A percentile compares a stretch with the other conserved stretches of the same genome.
phyloP scores from a whole-genome alignment of 2,329 filamentous ascomycete species.

The Fusarium sp. region DNA sequence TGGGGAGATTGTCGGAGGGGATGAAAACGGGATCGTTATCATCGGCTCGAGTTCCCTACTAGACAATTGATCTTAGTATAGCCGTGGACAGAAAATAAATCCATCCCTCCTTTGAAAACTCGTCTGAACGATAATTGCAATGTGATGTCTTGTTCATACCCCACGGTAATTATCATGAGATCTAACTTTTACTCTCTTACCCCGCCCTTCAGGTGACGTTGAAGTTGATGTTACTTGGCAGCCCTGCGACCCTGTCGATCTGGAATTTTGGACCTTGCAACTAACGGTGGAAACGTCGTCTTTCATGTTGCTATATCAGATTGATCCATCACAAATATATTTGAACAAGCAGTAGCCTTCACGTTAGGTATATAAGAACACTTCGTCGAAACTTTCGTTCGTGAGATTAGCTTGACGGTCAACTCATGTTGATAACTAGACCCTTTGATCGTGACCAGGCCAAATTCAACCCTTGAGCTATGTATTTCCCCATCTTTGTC shows the following conservation, averaged over 20 bases:
- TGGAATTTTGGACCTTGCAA: neutral
- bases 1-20: conserved; percentile 47
- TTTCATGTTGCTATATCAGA: neutral
- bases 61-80: conserved; percentile 46
- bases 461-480: conserved; percentile 2
- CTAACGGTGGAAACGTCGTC: neutral
- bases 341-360: neutral
- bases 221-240: conserved; percentile 4
- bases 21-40: conserved; percentile 42
- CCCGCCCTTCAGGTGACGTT: conserved; percentile 4
- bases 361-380: neutral
- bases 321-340: neutral
- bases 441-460: conserved; percentile 1
- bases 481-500: neutral
- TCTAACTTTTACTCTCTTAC: neutral
- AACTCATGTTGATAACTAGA: conserved; percentile 1
- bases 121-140: neutral
- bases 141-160: neutral
- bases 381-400: conserved; percentile 3
- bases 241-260: neutral
- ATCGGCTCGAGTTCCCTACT: conserved; percentile 43
- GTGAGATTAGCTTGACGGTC: conserved; percentile 8
- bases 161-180: neutral
- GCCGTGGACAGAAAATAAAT: conserved; percentile 47
- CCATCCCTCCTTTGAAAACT: conserved; percentile 43